A percentile compares a stretch with the other conserved stretches of the same genome.
Evolutionary conservation across 768 basidiomycete genomes (phyloP).

Genomic region (Lyophyllum semitale): DNA sequence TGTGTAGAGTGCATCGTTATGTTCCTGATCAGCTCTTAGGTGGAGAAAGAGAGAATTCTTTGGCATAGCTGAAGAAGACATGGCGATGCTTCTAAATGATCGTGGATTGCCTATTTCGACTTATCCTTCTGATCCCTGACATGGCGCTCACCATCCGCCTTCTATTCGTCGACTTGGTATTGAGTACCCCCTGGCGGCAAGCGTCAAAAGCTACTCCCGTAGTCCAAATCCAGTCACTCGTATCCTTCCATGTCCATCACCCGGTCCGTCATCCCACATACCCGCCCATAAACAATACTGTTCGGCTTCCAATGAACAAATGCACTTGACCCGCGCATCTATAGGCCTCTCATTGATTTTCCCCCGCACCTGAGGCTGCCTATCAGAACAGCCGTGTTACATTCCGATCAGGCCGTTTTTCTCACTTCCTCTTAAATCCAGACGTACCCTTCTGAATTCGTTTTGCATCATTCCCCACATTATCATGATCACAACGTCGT

Average conservation of each 20-base stretch:
- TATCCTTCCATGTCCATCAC: conserved; percentile 18
- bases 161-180: conserved; percentile 18
- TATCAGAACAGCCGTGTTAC: conserved; percentile 10
- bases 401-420: conserved; percentile 14
- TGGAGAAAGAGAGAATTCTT: conserved; percentile 1
- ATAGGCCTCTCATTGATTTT: conserved; percentile 5
- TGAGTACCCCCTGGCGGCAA: conserved; percentile 22
- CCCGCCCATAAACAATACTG: conserved; percentile 7
- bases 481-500: conserved; percentile 7
- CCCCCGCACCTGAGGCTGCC: conserved; percentile 6
- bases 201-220: conserved; percentile 25
- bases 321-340: conserved; percentile 7
- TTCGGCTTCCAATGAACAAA: conserved; percentile 12
- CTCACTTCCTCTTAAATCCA: conserved; percentile 16
- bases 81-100: conserved; percentile 17
- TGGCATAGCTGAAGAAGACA: conserved; percentile 12
- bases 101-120: conserved; percentile 13
- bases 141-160: conserved; percentile 16
- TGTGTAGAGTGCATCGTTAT: background rate
- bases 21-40: conserved; percentile 20
- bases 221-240: conserved; percentile 22
- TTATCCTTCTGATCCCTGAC: conserved; percentile 18
- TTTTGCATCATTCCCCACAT: conserved; percentile 5
- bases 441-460: background rate
- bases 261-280: conserved; percentile 14